These are phyloP conservation scores for Adansonia digitata DNA, from an alignment of 345 rosid species.

Conservation along the genomic window DNA sequence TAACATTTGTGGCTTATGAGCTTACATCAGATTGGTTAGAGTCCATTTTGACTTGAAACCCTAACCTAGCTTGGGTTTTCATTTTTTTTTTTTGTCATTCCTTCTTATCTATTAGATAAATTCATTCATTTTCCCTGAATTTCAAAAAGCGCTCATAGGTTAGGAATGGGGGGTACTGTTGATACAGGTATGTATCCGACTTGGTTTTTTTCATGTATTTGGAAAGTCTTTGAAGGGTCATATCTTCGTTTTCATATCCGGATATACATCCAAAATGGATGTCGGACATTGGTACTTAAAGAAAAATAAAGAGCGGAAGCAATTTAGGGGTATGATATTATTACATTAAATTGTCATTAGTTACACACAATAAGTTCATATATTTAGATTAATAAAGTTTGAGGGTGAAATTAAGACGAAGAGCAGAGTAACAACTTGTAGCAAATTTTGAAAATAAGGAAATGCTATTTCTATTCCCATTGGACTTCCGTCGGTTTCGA, in stretches of 20 bases:
- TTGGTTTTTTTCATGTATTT: too few species aligned
- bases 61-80: conserved; percentile 12
- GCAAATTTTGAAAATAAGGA: not conserved
- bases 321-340: not conserved
- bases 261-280: too few species aligned
- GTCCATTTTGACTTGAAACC: conserved; percentile 39
- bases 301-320: too few species aligned
- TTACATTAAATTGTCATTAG: not conserved
- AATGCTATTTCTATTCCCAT: not conserved
- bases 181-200: too few species aligned
- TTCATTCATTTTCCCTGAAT: conserved; percentile 24
- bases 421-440: not conserved
- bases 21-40: conserved; percentile 75
- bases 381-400: not conserved
- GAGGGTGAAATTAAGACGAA: not conserved
- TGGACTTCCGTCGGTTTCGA: not conserved
- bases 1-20: conserved; percentile 85
- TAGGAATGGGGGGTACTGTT: not conserved
- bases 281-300: too few species aligned
- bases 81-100: too few species aligned
- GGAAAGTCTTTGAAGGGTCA: too few species aligned
- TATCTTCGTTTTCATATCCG: too few species aligned
- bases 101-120: conserved; percentile 3
- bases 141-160: conserved; percentile 8
- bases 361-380: not conserved